Evolutionary conservation across 2,329 filamentous ascomycete species (phyloP), one percentile per base, ranked within the genome.

Genomic region (Purpureocillium lavendulum): DNA sequence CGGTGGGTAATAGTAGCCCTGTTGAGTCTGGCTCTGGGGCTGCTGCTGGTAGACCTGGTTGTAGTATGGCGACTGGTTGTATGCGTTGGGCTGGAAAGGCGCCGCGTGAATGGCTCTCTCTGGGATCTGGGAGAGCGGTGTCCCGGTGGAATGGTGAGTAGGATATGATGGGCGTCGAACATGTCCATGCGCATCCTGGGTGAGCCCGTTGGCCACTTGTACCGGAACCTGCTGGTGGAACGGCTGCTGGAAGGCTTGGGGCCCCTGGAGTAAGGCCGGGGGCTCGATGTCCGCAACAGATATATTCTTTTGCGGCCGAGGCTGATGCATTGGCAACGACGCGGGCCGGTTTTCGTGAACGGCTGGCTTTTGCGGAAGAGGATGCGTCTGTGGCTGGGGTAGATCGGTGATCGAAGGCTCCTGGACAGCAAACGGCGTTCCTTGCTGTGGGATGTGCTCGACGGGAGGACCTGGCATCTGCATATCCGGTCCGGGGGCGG

Each of bases 141-240:
- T 94, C 15, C 83, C 83, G 4, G 76, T 80, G 3, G 83, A 82
- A 40, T 77, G 69, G 49, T 87, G 84, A 40, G 77, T 80, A 24
- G 80, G 74, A 54, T 84, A 84, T 2, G 84, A 85, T 2, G 75
- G 67, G 49, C 85, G 77, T 18, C 82, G 79, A 15, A 69, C 66
- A 54, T 89, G 84, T 17, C 73, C 61, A 42, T 84, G 84, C 17
- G 73, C 61, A 42, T 84, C 66, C 31, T 80, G 70, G 6, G 67
- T 62, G 35, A 75, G 72, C 17, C 67, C 65, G 43, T 75, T 77
- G 30, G 66, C 60, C 32, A 87, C 75, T 49, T 89, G 83, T 4
- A 82, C 64, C 2, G 89, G 90, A n/a, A 95, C 80, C 61, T 96
- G 89, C 52, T 95, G 89, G 50, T 95, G 88, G 70, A 97, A 96